Percentiles rank a stretch among this genome's conserved stretches.
Conservation (phyloP, 176 grass and related monocot genomes). For the Pontederia paniculata region DNA sequence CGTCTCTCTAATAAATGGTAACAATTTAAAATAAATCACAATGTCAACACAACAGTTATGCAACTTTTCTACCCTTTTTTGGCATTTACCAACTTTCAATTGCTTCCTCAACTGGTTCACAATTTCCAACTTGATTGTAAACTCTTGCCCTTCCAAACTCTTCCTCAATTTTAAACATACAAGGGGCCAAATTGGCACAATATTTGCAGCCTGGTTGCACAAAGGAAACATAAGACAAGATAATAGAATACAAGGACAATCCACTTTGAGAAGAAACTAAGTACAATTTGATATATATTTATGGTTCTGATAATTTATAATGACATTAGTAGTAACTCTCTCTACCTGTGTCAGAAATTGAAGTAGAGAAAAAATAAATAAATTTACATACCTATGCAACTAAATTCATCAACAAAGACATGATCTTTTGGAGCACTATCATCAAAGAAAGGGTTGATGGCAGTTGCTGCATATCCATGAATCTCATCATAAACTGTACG, state of each 20-base stretch:
- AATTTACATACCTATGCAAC: conserved; percentile 55
- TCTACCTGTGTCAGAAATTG: not conserved
- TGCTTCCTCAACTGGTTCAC: conserved; percentile 60
- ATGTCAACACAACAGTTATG: not conserved
- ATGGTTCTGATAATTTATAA: too few species aligned
- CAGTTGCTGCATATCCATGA: conserved; percentile 60
- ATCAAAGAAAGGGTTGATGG: conserved; percentile 80
- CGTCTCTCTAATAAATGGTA: too few species aligned
- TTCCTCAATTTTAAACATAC: conserved; percentile 71
- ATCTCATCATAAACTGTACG: conserved; percentile 77
- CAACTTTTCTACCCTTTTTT: not conserved
- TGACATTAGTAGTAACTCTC: too few species aligned
- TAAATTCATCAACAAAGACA: conserved; percentile 86
- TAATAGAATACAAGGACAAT: too few species aligned
- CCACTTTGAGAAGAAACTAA: too few species aligned
- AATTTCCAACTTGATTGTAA: conserved; percentile 45
- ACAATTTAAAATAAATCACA: not conserved
- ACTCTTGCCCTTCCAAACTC: conserved; percentile 76
- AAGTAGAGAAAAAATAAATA: not conserved
- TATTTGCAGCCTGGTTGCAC: conserved; percentile 67
- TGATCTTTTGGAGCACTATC: conserved; percentile 64
- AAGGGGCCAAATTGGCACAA: conserved; percentile 70
- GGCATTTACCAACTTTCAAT: conserved; percentile 70
- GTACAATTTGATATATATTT: too few species aligned
- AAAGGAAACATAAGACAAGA: not conserved